Conservation (phyloP, 768 basidiomycete species). For the Collybia sordida region DNA sequence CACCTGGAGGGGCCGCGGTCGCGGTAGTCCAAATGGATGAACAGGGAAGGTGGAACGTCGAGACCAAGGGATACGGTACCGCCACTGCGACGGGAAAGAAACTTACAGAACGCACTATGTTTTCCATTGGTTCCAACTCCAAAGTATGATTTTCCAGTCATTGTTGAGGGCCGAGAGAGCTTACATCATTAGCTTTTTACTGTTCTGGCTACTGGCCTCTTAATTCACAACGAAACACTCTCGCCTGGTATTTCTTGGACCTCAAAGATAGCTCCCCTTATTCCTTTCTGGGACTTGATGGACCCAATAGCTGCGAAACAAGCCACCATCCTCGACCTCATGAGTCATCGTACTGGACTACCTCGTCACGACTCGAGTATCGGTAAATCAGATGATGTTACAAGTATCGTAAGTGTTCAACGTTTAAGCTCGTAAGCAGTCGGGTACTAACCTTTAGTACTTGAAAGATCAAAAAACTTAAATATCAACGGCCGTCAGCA, state of each 20-base stretch:
- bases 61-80: conserved; percentile 29
- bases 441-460: background rate
- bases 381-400: conserved; percentile 8
- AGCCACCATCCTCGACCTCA: conserved; percentile 17
- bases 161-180: background rate
- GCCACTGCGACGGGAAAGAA: conserved; percentile 21
- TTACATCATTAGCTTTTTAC: conserved; percentile 21
- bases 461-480: conserved; percentile 15
- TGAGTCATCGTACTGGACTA: conserved; percentile 19
- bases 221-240: conserved; percentile 25
- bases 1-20: conserved; percentile 24
- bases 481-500: conserved; percentile 24
- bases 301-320: conserved; percentile 20
- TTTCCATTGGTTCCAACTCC: conserved; percentile 30
- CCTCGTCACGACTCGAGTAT: conserved; percentile 17
- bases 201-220: conserved; percentile 21
- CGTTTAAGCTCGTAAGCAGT: background rate
- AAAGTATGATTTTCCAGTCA: conserved; percentile 18
- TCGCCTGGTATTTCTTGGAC: conserved; percentile 24
- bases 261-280: conserved; percentile 19
- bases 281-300: conserved; percentile 23
- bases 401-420: conserved; percentile 6
- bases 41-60: conserved; percentile 24
- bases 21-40: conserved; percentile 24
- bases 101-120: conserved; percentile 24